Percentiles rank a stretch among this genome's conserved stretches.
Conservation (phyloP, 2,329 filamentous ascomycete genomes). For the Macrophomina pseudophaseolina region DNA sequence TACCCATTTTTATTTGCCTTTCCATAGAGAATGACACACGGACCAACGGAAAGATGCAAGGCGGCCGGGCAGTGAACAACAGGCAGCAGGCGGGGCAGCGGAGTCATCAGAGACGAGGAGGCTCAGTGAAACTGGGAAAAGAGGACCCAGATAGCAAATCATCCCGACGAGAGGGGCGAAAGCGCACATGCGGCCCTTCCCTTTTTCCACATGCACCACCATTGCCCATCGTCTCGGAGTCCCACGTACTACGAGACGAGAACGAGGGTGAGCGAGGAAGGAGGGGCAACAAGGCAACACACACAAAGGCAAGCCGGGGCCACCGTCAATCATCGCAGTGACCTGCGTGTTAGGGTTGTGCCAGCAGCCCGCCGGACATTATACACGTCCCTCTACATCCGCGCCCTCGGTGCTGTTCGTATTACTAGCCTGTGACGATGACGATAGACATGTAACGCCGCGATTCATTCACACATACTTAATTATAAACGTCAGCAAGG, state of each 20-base stretch:
- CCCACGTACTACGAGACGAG: not conserved
- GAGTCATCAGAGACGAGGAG: too few species aligned
- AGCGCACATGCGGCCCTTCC: too few species aligned
- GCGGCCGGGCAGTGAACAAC: not conserved
- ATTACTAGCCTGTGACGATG: not conserved
- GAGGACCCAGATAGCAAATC: not conserved
- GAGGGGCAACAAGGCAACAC: not conserved
- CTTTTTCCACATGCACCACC: too few species aligned
- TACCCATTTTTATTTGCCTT: not conserved
- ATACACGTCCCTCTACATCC: too few species aligned
- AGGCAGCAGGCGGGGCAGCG: not conserved
- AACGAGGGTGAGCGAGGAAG: not conserved
- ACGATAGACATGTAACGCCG: not conserved
- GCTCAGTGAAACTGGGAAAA: too few species aligned
- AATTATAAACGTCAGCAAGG: not conserved
- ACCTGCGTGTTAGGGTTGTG: not conserved
- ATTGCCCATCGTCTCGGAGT: too few species aligned
- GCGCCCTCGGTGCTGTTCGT: not conserved
- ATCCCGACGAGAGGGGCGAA: too few species aligned
- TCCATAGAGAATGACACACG: not conserved
- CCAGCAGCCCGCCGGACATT: not conserved
- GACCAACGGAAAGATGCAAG: not conserved
- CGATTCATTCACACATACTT: not conserved
- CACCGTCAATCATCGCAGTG: conserved; percentile 1
- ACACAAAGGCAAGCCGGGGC: not conserved